These are phyloP conservation scores for Liriodendron chinense DNA, from an alignment of 164 flowering plant genomes.

Conservation along the genomic window DNA sequence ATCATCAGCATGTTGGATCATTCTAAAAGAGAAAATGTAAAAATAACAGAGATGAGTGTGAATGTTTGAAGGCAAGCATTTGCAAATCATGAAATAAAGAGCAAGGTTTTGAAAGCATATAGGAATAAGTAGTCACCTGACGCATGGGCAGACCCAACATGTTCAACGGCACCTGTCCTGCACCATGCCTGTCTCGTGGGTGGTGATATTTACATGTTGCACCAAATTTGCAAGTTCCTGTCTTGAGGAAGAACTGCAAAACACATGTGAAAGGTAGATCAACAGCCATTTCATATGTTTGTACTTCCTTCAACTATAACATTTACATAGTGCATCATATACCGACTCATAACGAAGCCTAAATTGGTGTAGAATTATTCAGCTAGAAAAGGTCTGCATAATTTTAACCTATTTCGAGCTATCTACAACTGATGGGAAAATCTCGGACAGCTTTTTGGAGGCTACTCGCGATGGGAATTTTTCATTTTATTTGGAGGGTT, in stretches of 20 bases:
- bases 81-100: not conserved
- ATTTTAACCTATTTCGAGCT: too few relatives aligned
- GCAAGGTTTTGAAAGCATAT: not conserved
- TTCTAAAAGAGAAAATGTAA: not conserved
- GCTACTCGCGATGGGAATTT: too few relatives aligned
- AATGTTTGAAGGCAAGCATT: not conserved
- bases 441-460: too few relatives aligned
- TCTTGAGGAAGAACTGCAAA: slow-evolving; percentile 66
- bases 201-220: slow-evolving; percentile 73
- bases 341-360: not conserved
- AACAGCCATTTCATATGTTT: not conserved
- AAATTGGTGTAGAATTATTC: not conserved
- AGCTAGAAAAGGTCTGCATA: not conserved
- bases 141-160: slow-evolving; percentile 61
- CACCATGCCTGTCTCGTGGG: slow-evolving; percentile 57
- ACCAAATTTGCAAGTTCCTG: slow-evolving; percentile 75
- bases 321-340: not conserved
- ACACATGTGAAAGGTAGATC: slow-evolving; percentile 10
- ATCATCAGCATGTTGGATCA: not conserved
- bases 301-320: not conserved
- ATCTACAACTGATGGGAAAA: too few relatives aligned
- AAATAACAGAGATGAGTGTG: not conserved
- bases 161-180: slow-evolving; percentile 53
- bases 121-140: slow-evolving; percentile 36
- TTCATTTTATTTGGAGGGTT: too few relatives aligned